Base-by-base conservation (phyloP, 495 filamentous ascomycete species). In the Daldinia vernicosa region DNA sequence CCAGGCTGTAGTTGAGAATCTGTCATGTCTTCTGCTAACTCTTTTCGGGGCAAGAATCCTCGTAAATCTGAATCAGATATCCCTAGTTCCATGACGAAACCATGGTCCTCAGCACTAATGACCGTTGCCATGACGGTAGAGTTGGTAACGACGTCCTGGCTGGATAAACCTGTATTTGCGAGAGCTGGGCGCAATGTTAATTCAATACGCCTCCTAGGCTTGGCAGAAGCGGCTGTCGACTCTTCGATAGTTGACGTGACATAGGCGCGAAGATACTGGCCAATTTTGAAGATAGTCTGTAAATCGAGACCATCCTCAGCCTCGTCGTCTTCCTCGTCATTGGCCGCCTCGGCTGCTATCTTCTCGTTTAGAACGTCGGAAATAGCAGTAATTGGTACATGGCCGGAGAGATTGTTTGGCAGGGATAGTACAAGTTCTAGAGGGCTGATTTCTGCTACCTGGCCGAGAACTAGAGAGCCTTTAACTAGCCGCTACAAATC, bases 341-440 rank as follows among this genome's bases (percentile, higher is more conserved):
- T 85, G 11, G 85, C 83, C 9, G 87, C 82, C 24, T 87, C 89
- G 17, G 88, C 86, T 66, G 89, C 79, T 40, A 92, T 90, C 51
- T 93, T 84, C 40, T 85, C 80, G 12, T 81, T 82, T 15, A 85
- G 69, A 26, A 67, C 11, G 60, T 92, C 88, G 11, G 96, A 98
- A 37, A 99, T 88, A 12, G 92, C 88, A n/a, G 95, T 97, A 45
- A 99, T 87, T 50, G 96, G 88, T 7, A 97, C 88, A 79, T 93
- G 95, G 43, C 95, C 96, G 57, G 88, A 90, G 12, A 98, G 87
- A 75, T 96, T 97, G 77, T 98, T 99, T 14, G 96, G 93, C 24
- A 98, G 81, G 19, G 93, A 89, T 65, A 99, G 80, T 24, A 88
- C 86, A 66, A 99, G 80, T 76, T 97, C 91, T 65, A 91, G 85